A percentile compares a stretch with the other conserved stretches of the same genome.
phyloP scores from a whole-genome alignment of 345 rosid species.

The Hypericum perforatum region DNA sequence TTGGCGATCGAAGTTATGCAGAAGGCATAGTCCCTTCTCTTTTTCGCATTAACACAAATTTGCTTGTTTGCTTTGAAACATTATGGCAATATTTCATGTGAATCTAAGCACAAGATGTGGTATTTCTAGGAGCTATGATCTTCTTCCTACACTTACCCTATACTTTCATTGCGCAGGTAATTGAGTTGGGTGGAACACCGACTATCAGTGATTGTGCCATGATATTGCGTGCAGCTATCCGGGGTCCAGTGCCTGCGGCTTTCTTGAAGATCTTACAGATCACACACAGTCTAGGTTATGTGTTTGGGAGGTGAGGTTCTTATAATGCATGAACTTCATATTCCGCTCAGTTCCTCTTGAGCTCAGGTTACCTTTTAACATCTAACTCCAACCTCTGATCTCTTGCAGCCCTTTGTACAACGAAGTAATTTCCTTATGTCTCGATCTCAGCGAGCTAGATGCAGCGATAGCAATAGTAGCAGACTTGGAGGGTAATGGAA shows the following conservation, averaged over 20 bases:
- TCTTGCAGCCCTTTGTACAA: conserved; percentile 69
- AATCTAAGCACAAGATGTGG: too few species aligned
- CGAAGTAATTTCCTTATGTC: conserved; percentile 66
- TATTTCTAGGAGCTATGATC: too few species aligned
- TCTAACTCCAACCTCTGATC: conserved; percentile 9
- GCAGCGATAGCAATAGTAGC: conserved; percentile 88
- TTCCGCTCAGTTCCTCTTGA: too few species aligned
- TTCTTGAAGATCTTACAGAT: conserved; percentile 81
- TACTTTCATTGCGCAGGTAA: conserved; percentile 38
- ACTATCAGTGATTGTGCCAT: conserved; percentile 86
- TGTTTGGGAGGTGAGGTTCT: conserved; percentile 64
- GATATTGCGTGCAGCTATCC: conserved; percentile 69
- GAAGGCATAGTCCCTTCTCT: conserved; percentile 42
- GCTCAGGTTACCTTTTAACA: background rate
- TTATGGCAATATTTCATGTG: too few species aligned
- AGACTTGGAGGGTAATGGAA: conserved; percentile 72
- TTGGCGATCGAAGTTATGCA: conserved; percentile 66
- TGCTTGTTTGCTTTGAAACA: too few species aligned
- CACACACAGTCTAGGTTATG: conserved; percentile 62
- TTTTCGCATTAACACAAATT: too few species aligned
- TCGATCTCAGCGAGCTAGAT: conserved; percentile 81
- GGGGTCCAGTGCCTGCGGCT: conserved; percentile 82
- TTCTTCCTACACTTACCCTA: background rate
- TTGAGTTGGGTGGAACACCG: conserved; percentile 78
- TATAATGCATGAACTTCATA: background rate